Evolutionary conservation across 306 rosid species (phyloP).

Genomic region (Echinosophora koreensis): DNA sequence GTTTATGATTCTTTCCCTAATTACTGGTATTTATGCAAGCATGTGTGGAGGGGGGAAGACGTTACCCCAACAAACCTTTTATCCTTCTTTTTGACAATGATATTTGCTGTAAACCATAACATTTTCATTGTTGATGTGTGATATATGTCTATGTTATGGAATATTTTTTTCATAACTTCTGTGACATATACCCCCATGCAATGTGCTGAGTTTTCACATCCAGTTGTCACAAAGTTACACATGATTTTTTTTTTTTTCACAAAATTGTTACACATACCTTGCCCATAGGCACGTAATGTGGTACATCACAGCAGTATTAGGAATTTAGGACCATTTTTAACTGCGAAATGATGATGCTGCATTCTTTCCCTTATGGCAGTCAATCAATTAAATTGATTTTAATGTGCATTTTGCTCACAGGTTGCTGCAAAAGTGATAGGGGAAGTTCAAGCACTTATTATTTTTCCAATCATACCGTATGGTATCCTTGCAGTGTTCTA

Average conservation of each 20-base stretch:
- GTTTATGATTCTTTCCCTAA: too few species aligned
- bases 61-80: not conserved
- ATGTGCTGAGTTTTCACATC: not conserved
- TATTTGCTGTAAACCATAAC: not conserved
- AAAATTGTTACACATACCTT: constrained; percentile 5
- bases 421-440: constrained; percentile 97
- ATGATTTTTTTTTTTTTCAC: constrained; percentile 22
- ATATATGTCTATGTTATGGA: not conserved
- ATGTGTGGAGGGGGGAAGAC: too few species aligned
- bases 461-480: constrained; percentile 84
- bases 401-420: constrained; percentile 54
- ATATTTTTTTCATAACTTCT: not conserved
- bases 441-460: constrained; percentile 88
- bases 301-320: constrained; percentile 10
- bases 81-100: not conserved
- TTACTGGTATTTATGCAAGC: too few species aligned
- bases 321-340: not conserved
- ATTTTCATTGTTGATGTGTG: not conserved
- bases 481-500: constrained; percentile 86
- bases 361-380: constrained; percentile 12
- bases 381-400: constrained; percentile 32
- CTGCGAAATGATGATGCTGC: not conserved
- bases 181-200: not conserved
- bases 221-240: constrained; percentile 18
- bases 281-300: not conserved